These are phyloP conservation scores for Debaryomyces singareniensis DNA, from an alignment of 1,139 yeast species.

Conservation along the genomic window DNA sequence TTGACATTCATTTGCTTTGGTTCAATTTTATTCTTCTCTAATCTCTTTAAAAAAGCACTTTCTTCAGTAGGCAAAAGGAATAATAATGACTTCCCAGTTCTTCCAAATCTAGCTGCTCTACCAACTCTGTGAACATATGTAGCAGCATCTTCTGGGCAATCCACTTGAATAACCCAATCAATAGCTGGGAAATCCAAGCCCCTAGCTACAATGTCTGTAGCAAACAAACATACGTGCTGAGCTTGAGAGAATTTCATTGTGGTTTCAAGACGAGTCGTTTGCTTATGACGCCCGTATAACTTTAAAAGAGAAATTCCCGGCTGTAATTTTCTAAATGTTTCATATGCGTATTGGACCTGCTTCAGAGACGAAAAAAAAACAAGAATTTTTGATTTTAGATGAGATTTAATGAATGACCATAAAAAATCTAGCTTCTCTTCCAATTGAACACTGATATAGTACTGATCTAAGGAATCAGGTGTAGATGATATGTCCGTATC, in stretches of 20 bases:
- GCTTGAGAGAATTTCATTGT: slow-evolving; percentile 81
- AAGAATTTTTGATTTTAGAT: slow-evolving; percentile 74
- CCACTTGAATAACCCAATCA: slow-evolving; percentile 96
- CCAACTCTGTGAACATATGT: slow-evolving; percentile 97
- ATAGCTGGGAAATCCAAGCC: slow-evolving; percentile 97
- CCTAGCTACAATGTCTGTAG: slow-evolving; percentile 96
- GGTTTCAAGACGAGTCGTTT: slow-evolving; percentile 86
- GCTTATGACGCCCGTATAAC: slow-evolving; percentile 93
- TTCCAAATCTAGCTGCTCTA: slow-evolving; percentile 90
- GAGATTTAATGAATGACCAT: slow-evolving; percentile 88
- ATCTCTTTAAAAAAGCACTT: slow-evolving; percentile 63
- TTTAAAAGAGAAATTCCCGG: slow-evolving; percentile 94
- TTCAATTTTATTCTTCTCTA: slow-evolving; percentile 59
- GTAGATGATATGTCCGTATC: slow-evolving; percentile 51
- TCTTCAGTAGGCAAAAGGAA: slow-evolving; percentile 83
- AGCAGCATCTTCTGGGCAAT: slow-evolving; percentile 93
- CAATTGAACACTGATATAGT: slow-evolving; percentile 62
- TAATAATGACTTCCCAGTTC: slow-evolving; percentile 77
- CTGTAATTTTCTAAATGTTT: slow-evolving; percentile 82
- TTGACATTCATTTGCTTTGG: slow-evolving; percentile 71
- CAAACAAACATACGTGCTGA: slow-evolving; percentile 81
- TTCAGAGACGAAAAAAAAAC: slow-evolving; percentile 91
- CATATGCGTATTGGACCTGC: slow-evolving; percentile 92
- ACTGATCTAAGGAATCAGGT: slow-evolving; percentile 82
- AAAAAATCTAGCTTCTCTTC: slow-evolving; percentile 80